Evolutionary conservation across 805 yeast genomes (phyloP).

Genomic region (Ogataea glucozyma): DNA sequence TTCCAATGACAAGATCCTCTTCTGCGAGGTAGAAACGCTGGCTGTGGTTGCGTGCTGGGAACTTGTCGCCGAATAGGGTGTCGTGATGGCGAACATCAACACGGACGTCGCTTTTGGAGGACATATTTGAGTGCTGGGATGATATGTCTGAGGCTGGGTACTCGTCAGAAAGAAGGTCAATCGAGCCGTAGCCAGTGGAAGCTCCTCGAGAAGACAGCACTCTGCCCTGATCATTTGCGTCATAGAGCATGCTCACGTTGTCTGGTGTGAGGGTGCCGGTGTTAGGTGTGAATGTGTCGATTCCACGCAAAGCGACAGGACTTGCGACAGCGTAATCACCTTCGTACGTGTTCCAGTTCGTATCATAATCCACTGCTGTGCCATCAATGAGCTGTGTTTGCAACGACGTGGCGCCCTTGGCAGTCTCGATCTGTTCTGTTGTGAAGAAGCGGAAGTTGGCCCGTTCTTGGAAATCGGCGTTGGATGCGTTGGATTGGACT

Average conservation of each 20-base stretch:
- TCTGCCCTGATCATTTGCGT: no score
- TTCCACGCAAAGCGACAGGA: no score
- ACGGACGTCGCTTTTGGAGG: constrained; percentile 20
- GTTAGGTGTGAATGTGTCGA: constrained; percentile 3
- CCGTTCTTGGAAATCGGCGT: constrained; percentile 38
- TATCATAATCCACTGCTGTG: constrained; percentile 66
- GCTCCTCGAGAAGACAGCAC: no score
- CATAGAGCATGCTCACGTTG: no score
- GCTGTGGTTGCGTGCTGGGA: constrained; percentile 45
- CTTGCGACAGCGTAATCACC: constrained; percentile 38
- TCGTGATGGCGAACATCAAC: constrained; percentile 40
- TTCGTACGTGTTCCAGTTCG: constrained; percentile 69
- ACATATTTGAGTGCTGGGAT: constrained; percentile 17
- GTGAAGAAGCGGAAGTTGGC: constrained; percentile 78
- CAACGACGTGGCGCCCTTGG: constrained; percentile 83
- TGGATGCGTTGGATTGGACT: no score
- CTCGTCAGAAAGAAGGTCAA: constrained; percentile 19
- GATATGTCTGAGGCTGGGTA: constrained; percentile 21
- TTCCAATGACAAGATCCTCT: constrained; percentile 91
- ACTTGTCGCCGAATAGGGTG: constrained; percentile 40
- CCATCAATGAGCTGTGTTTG: constrained; percentile 36
- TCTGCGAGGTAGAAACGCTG: constrained; percentile 94
- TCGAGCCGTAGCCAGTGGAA: no score
- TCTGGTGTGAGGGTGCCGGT: constrained; percentile 2
- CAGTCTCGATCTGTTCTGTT: constrained; percentile 76